Percentiles rank a stretch among this genome's conserved stretches.
These are phyloP conservation scores for Fraxinus platypoda DNA, from an alignment of 305 asterid genomes.

Conservation along the genomic window DNA sequence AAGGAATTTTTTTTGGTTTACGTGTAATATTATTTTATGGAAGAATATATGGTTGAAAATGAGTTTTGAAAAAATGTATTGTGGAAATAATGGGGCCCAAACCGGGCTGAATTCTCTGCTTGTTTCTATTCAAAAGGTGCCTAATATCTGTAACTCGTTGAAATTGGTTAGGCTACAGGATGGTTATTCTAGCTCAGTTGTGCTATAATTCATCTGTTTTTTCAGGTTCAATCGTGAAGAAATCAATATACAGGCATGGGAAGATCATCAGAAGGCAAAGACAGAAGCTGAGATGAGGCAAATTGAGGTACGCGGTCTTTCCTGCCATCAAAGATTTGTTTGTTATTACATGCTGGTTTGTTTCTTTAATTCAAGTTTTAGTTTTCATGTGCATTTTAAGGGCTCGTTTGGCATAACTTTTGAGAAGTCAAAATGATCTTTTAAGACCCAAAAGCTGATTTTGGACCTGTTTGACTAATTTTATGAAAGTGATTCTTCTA, in stretches of 20 bases:
- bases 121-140: not conserved
- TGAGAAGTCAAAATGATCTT: not conserved
- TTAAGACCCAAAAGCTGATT: no score
- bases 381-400: not conserved
- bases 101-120: not conserved
- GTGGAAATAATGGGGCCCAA: no score
- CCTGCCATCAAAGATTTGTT: not conserved
- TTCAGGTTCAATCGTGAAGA: slow-evolving; percentile 86
- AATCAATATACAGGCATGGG: slow-evolving; percentile 91
- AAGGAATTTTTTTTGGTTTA: no score
- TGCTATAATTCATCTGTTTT: not conserved
- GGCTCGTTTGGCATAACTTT: no score
- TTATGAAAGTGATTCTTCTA: not conserved
- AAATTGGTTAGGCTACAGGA: not conserved
- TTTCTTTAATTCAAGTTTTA: not conserved
- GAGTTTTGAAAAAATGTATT: no score
- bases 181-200: not conserved
- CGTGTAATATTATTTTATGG: no score
- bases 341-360: not conserved
- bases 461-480: not conserved
- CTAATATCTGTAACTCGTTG: not conserved
- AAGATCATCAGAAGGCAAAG: slow-evolving; percentile 83
- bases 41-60: no score
- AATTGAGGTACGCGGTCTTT: slow-evolving; percentile 54
- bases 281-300: slow-evolving; percentile 95